A percentile compares a stretch with the other conserved stretches of the same genome.
Evolutionary conservation across 768 basidiomycete genomes (phyloP).

Genomic region (Agaricus blazei): DNA sequence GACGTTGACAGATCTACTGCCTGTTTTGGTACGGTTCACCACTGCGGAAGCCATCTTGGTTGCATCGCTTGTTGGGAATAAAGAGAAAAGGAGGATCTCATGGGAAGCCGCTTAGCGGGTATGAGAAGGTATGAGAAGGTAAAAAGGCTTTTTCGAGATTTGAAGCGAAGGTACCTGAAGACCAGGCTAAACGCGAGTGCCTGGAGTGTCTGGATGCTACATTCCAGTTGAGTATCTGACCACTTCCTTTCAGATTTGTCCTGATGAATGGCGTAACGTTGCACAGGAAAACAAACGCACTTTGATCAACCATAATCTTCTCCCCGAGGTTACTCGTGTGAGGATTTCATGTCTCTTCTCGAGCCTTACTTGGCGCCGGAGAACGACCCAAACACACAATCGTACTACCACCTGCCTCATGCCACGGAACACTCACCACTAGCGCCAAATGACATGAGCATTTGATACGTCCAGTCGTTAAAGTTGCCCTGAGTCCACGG

Average conservation of each 20-base stretch:
- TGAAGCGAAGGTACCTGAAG: constrained; percentile 71
- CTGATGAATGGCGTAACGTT: constrained; percentile 18
- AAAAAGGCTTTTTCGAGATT: too few species aligned
- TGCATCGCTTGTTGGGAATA: constrained; percentile 68
- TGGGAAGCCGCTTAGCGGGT: constrained; percentile 19
- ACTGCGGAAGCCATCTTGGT: constrained; percentile 63
- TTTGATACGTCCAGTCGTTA: background rate
- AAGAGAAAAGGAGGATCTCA: constrained; percentile 60
- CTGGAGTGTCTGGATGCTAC: constrained; percentile 78
- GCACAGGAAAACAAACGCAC: constrained; percentile 58
- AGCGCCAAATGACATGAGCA: constrained; percentile 19
- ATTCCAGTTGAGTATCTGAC: constrained; percentile 45
- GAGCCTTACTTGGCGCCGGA: constrained; percentile 79
- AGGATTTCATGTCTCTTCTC: constrained; percentile 76
- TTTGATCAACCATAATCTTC: constrained; percentile 82
- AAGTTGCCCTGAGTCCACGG: constrained; percentile 21
- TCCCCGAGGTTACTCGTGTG: constrained; percentile 78
- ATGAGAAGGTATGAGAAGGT: too few species aligned
- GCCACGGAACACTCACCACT: constrained; percentile 27
- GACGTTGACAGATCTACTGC: constrained; percentile 41
- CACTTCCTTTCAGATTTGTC: constrained; percentile 1
- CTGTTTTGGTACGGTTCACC: constrained; percentile 68
- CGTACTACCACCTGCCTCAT: constrained; percentile 24
- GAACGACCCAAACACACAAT: constrained; percentile 50
- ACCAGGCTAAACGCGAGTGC: constrained; percentile 67